phyloP scores from a whole-genome alignment of 2,329 filamentous ascomycete species.

The Herpomyces periplanetae region DNA sequence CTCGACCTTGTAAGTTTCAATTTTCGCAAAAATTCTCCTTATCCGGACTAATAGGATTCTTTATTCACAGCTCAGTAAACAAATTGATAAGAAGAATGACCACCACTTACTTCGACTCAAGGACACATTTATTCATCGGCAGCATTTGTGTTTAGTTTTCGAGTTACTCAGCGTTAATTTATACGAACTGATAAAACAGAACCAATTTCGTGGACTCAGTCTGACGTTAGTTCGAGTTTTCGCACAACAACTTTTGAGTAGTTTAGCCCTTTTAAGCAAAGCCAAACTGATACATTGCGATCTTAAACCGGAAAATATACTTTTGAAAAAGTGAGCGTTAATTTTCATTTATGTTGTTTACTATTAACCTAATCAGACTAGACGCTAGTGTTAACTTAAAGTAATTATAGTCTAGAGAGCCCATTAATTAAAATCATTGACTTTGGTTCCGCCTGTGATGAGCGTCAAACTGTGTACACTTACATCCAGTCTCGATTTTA shows the following conservation, averaged over 20 bases:
- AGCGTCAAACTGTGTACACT: slow-evolving; percentile 90
- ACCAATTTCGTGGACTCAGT: slow-evolving; percentile 85
- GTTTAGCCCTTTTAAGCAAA: slow-evolving; percentile 66
- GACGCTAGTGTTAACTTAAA: slow-evolving; percentile 1
- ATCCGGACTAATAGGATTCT: too few relatives aligned
- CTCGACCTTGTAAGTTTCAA: slow-evolving; percentile 34
- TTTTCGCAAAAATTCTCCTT: slow-evolving; percentile 1
- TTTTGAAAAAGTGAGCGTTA: slow-evolving; percentile 40
- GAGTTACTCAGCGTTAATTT: slow-evolving; percentile 86
- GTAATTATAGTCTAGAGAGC: slow-evolving; percentile 32
- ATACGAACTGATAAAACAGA: slow-evolving; percentile 96
- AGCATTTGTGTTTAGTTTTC: slow-evolving; percentile 85
- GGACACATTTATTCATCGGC: slow-evolving; percentile 88
- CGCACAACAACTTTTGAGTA: slow-evolving; percentile 77
- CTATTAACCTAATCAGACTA: slow-evolving; percentile 2
- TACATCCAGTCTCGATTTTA: slow-evolving; percentile 98
- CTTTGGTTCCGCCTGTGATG: slow-evolving; percentile 90
- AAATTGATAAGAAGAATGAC: slow-evolving; percentile 96
- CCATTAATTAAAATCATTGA: slow-evolving; percentile 99
- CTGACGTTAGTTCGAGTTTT: slow-evolving; percentile 90
- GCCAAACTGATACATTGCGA: slow-evolving; percentile 90
- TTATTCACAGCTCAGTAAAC: slow-evolving; percentile 41
- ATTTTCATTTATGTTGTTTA: slow-evolving; percentile 2
- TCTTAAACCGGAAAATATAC: slow-evolving; percentile 85
- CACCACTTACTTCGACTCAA: slow-evolving; percentile 77